Evolutionary conservation across 1,139 yeast genomes (phyloP).

Genomic region (Pichia sp.): DNA sequence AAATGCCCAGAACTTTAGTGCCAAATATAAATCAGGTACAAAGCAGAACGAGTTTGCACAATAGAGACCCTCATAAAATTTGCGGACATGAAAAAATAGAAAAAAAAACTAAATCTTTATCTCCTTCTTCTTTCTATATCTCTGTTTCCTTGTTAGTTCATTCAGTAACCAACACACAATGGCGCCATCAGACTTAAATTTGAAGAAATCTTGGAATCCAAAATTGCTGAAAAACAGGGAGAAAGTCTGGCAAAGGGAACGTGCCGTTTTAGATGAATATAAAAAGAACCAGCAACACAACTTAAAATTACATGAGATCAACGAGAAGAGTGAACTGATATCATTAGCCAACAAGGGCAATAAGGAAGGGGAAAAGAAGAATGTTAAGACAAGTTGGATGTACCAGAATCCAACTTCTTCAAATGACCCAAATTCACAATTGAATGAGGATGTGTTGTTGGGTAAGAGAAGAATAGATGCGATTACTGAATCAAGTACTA

Average conservation of each 20-base stretch:
- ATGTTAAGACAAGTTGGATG: constrained; percentile 72
- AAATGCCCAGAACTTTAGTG: too few species aligned
- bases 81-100: too few species aligned
- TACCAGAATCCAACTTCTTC: constrained; percentile 55
- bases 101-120: background rate
- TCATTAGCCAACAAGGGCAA: constrained; percentile 37
- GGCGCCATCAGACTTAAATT: constrained; percentile 76
- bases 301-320: constrained; percentile 62
- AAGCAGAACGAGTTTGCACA: too few species aligned
- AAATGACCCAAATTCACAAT: constrained; percentile 15
- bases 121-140: background rate
- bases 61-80: too few species aligned
- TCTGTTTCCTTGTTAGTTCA: background rate
- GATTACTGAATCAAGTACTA: constrained; percentile 19
- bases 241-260: constrained; percentile 83
- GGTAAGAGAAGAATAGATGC: constrained; percentile 49
- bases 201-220: constrained; percentile 97
- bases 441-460: constrained; percentile 45
- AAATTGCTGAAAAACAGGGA: constrained; percentile 81
- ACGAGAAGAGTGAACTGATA: constrained; percentile 57
- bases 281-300: constrained; percentile 63
- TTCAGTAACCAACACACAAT: constrained; percentile 23
- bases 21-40: too few species aligned
- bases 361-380: background rate
- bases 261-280: constrained; percentile 70